Conservation (phyloP, 768 basidiomycete species). For the Coprinopsis marcescibilis region DNA sequence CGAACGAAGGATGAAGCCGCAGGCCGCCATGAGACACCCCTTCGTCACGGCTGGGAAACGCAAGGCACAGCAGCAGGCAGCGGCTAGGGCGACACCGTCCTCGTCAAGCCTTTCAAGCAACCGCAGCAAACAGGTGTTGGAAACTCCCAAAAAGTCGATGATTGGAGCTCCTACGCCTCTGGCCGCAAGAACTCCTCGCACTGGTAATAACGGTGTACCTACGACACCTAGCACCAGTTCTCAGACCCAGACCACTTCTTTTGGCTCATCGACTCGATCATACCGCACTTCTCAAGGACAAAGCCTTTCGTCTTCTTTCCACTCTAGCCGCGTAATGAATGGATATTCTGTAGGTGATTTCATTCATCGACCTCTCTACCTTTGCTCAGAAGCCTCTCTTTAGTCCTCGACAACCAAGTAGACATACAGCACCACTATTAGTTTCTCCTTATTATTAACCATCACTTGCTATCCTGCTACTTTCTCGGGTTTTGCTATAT, state of each 20-base stretch:
- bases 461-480: slow-evolving; percentile 6
- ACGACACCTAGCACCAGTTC: slow-evolving; percentile 51
- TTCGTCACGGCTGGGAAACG: slow-evolving; percentile 67
- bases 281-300: slow-evolving; percentile 68
- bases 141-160: slow-evolving; percentile 84
- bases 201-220: slow-evolving; percentile 42
- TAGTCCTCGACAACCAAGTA: slow-evolving; percentile 39
- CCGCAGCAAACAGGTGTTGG: slow-evolving; percentile 47
- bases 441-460: slow-evolving; percentile 11
- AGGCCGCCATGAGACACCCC: slow-evolving; percentile 86
- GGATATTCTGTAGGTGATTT: slow-evolving; percentile 55
- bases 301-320: slow-evolving; percentile 64
- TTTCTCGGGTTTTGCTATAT: slow-evolving; percentile 25
- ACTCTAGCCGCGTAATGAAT: slow-evolving; percentile 69
- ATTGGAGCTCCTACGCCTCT: slow-evolving; percentile 87
- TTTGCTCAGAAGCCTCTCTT: slow-evolving; percentile 11
- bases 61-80: slow-evolving; percentile 40
- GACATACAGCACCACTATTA: slow-evolving; percentile 1
- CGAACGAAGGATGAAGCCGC: slow-evolving; percentile 90
- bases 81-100: slow-evolving; percentile 49
- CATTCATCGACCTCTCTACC: background rate
- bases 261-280: slow-evolving; percentile 59
- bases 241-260: slow-evolving; percentile 50
- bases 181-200: slow-evolving; percentile 65
- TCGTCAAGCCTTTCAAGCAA: slow-evolving; percentile 51